Evolutionary conservation across 257 asterid species (phyloP).

Genomic region (Scutellaria galericulata): DNA sequence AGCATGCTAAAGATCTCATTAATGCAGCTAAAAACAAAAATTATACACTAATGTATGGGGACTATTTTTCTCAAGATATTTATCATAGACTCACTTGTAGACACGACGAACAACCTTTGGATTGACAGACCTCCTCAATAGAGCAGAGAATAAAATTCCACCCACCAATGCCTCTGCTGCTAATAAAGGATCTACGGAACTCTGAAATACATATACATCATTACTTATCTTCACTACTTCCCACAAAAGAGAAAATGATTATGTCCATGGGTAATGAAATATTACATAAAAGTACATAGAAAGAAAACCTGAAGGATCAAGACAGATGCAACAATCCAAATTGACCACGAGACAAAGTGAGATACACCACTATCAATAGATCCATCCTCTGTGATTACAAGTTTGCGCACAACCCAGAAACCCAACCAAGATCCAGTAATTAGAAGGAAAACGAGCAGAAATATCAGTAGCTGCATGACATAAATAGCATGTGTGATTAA

Average conservation of each 20-base stretch:
- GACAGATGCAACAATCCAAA: constrained; percentile 68
- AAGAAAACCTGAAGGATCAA: constrained; percentile 82
- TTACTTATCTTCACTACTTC: background rate
- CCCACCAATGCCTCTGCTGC: constrained; percentile 69
- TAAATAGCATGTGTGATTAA: constrained; percentile 28
- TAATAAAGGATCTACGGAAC: constrained; percentile 76
- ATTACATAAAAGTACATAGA: constrained; percentile 18
- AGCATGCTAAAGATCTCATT: background rate
- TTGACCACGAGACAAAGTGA: constrained; percentile 76
- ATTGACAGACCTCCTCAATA: constrained; percentile 47
- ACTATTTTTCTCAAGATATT: constrained; percentile 4
- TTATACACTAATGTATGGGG: constrained; percentile 10
- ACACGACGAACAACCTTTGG: constrained; percentile 52
- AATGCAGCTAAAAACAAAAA: background rate
- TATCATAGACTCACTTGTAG: constrained; percentile 57
- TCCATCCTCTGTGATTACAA: constrained; percentile 83
- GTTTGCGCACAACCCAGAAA: constrained; percentile 87
- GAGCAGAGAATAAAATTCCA: constrained; percentile 58
- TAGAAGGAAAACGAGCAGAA: constrained; percentile 66
- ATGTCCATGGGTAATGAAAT: constrained; percentile 6
- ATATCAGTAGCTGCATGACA: constrained; percentile 64
- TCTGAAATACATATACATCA: constrained; percentile 51
- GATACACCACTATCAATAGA: constrained; percentile 71
- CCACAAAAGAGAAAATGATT: constrained; percentile 17
- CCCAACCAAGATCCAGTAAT: constrained; percentile 95